A percentile compares a stretch with the other conserved stretches of the same genome.
Conservation (phyloP, 192 early-diverging fungal species). For the Entomortierella parvispora region DNA sequence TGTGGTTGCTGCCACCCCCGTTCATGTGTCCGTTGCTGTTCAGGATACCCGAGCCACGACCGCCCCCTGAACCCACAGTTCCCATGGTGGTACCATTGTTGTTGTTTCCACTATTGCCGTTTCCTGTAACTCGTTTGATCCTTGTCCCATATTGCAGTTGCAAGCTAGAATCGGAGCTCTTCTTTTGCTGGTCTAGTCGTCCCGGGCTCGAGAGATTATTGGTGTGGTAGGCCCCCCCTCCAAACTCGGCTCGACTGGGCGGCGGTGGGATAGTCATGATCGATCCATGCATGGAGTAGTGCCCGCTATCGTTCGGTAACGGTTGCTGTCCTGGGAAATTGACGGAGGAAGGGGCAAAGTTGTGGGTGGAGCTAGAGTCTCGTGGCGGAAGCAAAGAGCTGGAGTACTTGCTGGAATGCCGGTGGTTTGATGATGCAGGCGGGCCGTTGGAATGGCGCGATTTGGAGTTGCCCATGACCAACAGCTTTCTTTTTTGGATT, state of each 20-base stretch:
- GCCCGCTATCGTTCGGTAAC: conserved; percentile 26
- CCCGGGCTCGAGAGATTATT: conserved; percentile 29
- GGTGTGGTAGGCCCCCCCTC: conserved; percentile 4
- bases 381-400: background rate
- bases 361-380: background rate
- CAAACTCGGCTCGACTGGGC: conserved; percentile 1
- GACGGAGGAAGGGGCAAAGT: background rate
- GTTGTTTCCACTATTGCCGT: no score
- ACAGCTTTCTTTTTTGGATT: background rate
- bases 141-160: conserved; percentile 31
- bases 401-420: background rate
- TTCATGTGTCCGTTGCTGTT: no score
- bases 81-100: background rate
- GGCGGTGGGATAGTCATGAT: background rate
- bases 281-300: conserved; percentile 26
- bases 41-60: no score
- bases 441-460: conserved; percentile 31
- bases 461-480: conserved; percentile 39
- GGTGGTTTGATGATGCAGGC: conserved; percentile 19
- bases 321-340: background rate
- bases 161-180: conserved; percentile 20
- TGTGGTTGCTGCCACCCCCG: no score
- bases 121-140: conserved; percentile 24
- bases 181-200: conserved; percentile 19
- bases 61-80: background rate